A percentile compares a stretch with the other conserved stretches of the same genome.
phyloP scores from a whole-genome alignment of 495 filamentous ascomycete genomes.

The Penicillium chermesinum region DNA sequence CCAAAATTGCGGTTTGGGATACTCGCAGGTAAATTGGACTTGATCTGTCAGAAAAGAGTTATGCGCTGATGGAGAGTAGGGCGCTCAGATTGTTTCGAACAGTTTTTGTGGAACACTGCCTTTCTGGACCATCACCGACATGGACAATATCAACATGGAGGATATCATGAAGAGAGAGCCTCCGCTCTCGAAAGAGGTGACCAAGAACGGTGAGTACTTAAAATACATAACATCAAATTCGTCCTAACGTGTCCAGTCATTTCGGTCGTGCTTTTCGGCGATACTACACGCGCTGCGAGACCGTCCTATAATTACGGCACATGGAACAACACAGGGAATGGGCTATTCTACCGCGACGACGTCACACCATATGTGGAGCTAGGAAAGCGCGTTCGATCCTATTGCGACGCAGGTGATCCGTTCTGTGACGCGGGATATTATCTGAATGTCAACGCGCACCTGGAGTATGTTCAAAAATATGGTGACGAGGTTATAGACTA shows the following conservation, averaged over 20 bases:
- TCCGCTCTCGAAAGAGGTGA: neutral
- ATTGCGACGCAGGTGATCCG: constrained; percentile 4
- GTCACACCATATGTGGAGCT: neutral
- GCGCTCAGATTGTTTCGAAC: constrained; percentile 2
- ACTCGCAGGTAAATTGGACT: constrained; percentile 1
- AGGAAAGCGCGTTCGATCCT: neutral
- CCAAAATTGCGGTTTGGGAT: constrained; percentile 2
- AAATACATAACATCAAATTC: too few species aligned
- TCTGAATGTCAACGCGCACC: neutral
- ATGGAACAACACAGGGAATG: constrained; percentile 5
- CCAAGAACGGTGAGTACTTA: neutral
- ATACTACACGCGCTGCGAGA: neutral
- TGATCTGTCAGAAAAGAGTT: neutral
- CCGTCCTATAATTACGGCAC: neutral
- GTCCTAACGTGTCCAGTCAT: constrained; percentile 3
- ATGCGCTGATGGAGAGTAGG: too few species aligned
- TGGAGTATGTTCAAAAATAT: neutral
- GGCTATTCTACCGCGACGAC: neutral
- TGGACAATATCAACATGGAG: neutral
- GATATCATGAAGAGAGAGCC: neutral
- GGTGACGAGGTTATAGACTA: neutral
- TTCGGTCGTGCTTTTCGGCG: constrained; percentile 2
- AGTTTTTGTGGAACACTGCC: constrained; percentile 1
- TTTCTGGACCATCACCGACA: neutral
- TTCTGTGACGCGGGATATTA: neutral